Percentiles rank a stretch among this genome's conserved stretches.
These are phyloP conservation scores for Ceriops decandra DNA, from an alignment of 345 rosid species.

Conservation along the genomic window DNA sequence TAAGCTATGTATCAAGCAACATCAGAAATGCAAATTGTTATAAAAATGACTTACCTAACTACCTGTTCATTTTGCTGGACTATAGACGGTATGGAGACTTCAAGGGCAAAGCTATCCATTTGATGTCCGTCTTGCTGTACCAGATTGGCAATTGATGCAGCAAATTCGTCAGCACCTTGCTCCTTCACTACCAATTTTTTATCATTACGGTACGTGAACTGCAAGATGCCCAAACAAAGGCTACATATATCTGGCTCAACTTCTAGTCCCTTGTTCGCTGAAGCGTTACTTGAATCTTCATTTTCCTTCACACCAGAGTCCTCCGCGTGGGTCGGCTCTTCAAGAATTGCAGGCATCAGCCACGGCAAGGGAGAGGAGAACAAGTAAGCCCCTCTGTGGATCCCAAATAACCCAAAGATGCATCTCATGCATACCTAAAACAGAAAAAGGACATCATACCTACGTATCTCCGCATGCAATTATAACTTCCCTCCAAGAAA, in stretches of 20 bases:
- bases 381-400: constrained; percentile 30
- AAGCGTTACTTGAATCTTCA: not conserved
- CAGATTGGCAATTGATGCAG: constrained; percentile 41
- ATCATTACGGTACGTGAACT: constrained; percentile 48
- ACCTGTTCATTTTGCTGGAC: constrained; percentile 51
- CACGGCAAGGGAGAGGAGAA: constrained; percentile 30
- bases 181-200: constrained; percentile 32
- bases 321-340: constrained; percentile 1
- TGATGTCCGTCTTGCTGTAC: constrained; percentile 60
- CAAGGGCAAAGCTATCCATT: constrained; percentile 65
- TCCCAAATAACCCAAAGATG: constrained; percentile 58
- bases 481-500: not conserved
- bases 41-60: constrained; percentile 47
- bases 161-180: constrained; percentile 40
- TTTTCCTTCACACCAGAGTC: not conserved
- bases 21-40: not conserved
- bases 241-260: constrained; percentile 47
- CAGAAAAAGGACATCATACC: not conserved
- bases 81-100: constrained; percentile 58
- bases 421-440: constrained; percentile 75
- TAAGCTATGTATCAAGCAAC: not conserved
- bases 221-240: constrained; percentile 77
- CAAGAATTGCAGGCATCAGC: constrained; percentile 27
- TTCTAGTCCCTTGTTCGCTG: constrained; percentile 13
- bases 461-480: not conserved